Percentiles rank a stretch among this genome's conserved stretches.
phyloP scores from a whole-genome alignment of 78 protist genomes.

The Chrysochromulina parva region DNA sequence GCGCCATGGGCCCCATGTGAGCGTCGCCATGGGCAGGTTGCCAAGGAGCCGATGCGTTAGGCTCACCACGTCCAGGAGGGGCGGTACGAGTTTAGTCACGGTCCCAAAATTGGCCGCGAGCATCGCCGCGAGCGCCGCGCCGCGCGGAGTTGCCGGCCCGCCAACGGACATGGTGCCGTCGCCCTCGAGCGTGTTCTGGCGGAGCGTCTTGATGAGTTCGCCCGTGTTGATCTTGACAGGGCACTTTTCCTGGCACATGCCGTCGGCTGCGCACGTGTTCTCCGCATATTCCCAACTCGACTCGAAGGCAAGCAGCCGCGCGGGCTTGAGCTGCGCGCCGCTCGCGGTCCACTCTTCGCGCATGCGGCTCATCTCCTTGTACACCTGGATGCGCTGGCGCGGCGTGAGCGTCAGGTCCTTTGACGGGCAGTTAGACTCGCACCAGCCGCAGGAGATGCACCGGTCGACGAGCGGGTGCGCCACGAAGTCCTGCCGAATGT shows the following conservation, averaged over 20 bases:
- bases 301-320: conserved; percentile 24
- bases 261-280: conserved; percentile 58
- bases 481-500: conserved; percentile 9
- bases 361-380: background rate
- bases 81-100: background rate
- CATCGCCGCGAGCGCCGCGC: background rate
- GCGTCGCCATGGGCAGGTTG: background rate
- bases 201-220: conserved; percentile 45
- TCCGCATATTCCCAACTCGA: background rate
- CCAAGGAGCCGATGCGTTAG: background rate
- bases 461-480: conserved; percentile 44
- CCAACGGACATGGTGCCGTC: background rate
- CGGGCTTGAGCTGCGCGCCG: conserved; percentile 1
- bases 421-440: conserved; percentile 63
- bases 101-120: background rate
- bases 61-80: background rate
- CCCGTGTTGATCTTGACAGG: conserved; percentile 64
- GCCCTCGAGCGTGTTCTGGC: conserved; percentile 4
- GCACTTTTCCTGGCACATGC: conserved; percentile 65
- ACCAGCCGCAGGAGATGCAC: conserved; percentile 63
- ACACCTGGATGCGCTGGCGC: conserved; percentile 51
- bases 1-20: background rate
- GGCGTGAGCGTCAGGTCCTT: conserved; percentile 52
- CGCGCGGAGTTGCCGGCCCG: background rate
- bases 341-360: background rate